Base-by-base conservation (phyloP, 352 stramenopile genomes). In the Pythium insidiosum region DNA sequence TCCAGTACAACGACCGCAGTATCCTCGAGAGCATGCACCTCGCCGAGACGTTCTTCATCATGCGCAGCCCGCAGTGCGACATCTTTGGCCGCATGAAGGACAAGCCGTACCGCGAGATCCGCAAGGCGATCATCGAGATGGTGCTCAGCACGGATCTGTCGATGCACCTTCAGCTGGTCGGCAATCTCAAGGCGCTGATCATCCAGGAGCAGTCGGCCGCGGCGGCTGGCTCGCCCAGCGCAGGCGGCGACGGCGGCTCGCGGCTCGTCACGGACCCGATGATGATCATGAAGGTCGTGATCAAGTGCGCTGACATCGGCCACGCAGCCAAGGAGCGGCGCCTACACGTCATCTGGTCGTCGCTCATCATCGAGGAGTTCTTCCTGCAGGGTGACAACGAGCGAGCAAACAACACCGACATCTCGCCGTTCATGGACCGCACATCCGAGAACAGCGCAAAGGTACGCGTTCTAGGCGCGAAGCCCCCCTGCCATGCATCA, bases 351-450 rank as follows among this genome's bases (percentile, higher is more conserved):
- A 76, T 92, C 50, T 98, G 93, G 92, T 87, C 85, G 6, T 80
- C 88, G 38, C 68, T 94, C 24, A 95, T 97, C 39, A 87, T 97
- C 40, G 80, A 96, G 43, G 94, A 98, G 60, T 97, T 98, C 52
- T 98, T 96, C 54, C 58, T 82, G 16, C 93, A 98, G 63, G 94
- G 94, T 31, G 93, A 98, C 60, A 81, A 94, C 48, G 94, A 98
- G 53, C 91, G 88, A 37, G 63, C 71, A 28, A 69, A 88, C 26
- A 84, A 81, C 43, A 69, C 95, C 33, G 68, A 92, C 33, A 84
- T 96, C 47, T 96, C 75, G 45, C 89, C 90, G 16, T 95, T 97
- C 60, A 96, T 95, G 81, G 83, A 97, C 57, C 71, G 87, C 16
- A 58, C 90, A 20, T 82, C 73, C 10, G 77, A 93, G 48, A 95